Base-by-base conservation (phyloP, 345 rosid genomes). In the Psidium guajava region DNA sequence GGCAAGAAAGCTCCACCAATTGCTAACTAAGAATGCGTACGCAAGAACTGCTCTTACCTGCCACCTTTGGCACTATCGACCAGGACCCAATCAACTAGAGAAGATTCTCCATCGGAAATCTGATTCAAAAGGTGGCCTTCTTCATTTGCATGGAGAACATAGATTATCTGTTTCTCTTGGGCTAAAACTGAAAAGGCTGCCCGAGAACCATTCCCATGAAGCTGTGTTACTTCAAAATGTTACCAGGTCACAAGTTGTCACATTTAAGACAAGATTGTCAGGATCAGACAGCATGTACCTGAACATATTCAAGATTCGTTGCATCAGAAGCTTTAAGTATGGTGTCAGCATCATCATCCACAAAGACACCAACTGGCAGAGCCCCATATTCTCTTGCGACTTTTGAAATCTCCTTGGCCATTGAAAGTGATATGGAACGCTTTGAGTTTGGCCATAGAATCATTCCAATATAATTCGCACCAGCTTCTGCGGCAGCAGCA, bases 31-130 rank as follows among this genome's bases (percentile, higher is more conserved):
- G 61, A 52, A 69, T 73, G 53, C 52, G 27, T 40, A 74, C 2
- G 88, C 83, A 49, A 57, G 25, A 47, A 44, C 86, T 73, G 74
- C 50, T 44, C 88, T 80, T 32, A 96, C 98, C 98, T 96, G 87
- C 98, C 98, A 88, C 98, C 98, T 52, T 88, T 92, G 59, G 96
- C 98, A 86, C 98, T 95, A 88, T 96, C 98, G 11, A 93, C 93
- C 25, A 95, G 98, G 90, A 97, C 87, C 98, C 98, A 93, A 85
- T 96, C 98, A 81, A 93, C 94, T 81, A 93, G 86, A 69, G 91
- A 89, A 86, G 91, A 88, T 55, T 94, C 95, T 87, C 92, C 92
- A 61, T 92, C 93, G 20, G 96, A 90, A 88, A 94, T 90, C 87
- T 89, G 91, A 90, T 96, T 95, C 58, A 91, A 47, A 84, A 95